Percentiles rank a stretch among this genome's conserved stretches.
These are phyloP conservation scores for Colletotrichum sp. DNA, from an alignment of 2,329 filamentous ascomycete species.

Conservation along the genomic window DNA sequence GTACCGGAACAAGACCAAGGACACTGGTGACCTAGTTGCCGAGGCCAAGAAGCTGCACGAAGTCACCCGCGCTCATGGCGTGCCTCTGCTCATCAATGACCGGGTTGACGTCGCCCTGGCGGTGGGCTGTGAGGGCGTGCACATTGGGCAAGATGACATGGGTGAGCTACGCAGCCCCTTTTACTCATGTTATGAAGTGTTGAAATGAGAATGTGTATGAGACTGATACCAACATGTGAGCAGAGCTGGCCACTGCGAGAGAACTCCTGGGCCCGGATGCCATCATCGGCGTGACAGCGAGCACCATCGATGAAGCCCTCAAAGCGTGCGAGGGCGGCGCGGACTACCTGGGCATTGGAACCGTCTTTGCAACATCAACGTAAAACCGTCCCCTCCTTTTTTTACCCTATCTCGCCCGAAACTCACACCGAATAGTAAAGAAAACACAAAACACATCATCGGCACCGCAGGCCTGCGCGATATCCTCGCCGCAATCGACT, in stretches of 20 bases:
- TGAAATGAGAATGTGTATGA: neutral
- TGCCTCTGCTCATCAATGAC: slow-evolving; percentile 93
- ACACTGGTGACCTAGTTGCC: slow-evolving; percentile 73
- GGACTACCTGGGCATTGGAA: slow-evolving; percentile 90
- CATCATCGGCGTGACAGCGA: slow-evolving; percentile 90
- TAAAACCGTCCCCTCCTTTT: slow-evolving; percentile 40
- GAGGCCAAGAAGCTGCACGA: slow-evolving; percentile 73
- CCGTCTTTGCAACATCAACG: slow-evolving; percentile 85
- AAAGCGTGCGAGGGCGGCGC: slow-evolving; percentile 77
- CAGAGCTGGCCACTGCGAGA: slow-evolving; percentile 69
- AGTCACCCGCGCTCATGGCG: slow-evolving; percentile 67
- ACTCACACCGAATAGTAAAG: slow-evolving; percentile 64
- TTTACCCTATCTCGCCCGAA: neutral
- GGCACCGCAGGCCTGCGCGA: slow-evolving; percentile 72
- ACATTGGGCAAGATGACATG: slow-evolving; percentile 95
- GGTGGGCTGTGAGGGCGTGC: slow-evolving; percentile 87
- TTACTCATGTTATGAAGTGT: neutral
- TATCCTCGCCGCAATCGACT: slow-evolving; percentile 66
- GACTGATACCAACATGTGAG: neutral
- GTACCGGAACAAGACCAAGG: slow-evolving; percentile 85
- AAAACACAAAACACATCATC: slow-evolving; percentile 83
- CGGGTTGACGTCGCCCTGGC: slow-evolving; percentile 87
- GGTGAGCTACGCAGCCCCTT: slow-evolving; percentile 46
- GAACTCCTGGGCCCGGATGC: slow-evolving; percentile 74
- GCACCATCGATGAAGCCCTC: slow-evolving; percentile 73